phyloP scores from a whole-genome alignment of 2,329 filamentous ascomycete species.

The Amauroascus niger region DNA sequence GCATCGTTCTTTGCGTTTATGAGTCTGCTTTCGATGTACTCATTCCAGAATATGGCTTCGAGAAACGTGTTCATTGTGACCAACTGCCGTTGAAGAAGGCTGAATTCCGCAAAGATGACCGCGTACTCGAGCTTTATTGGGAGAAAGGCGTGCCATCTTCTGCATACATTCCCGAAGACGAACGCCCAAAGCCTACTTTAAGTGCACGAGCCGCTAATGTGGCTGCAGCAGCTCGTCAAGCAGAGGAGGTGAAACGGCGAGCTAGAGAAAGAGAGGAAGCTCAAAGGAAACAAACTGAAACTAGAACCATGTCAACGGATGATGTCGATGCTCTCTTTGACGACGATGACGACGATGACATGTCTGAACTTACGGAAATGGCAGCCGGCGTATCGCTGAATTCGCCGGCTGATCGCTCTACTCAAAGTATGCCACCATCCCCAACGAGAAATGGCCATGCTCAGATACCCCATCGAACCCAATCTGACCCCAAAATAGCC shows the following conservation, averaged over 20 bases:
- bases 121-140: slow-evolving; percentile 94
- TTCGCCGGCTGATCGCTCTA: slow-evolving; percentile 60
- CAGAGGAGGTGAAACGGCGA: slow-evolving; percentile 69
- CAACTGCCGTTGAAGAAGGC: slow-evolving; percentile 96
- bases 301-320: slow-evolving; percentile 84
- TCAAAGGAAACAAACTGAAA: slow-evolving; percentile 86
- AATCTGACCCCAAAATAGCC: slow-evolving; percentile 86
- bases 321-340: slow-evolving; percentile 94
- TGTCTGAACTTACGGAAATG: slow-evolving; percentile 78
- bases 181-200: slow-evolving; percentile 73
- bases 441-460: slow-evolving; percentile 65
- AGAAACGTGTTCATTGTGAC: slow-evolving; percentile 98
- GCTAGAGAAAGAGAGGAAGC: slow-evolving; percentile 84
- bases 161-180: slow-evolving; percentile 91
- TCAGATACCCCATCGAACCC: slow-evolving; percentile 68
- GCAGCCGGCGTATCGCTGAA: slow-evolving; percentile 83
- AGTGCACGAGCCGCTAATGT: slow-evolving; percentile 66
- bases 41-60: slow-evolving; percentile 96
- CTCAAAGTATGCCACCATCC: slow-evolving; percentile 89
- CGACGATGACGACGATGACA: slow-evolving; percentile 81
- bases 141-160: slow-evolving; percentile 98
- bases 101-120: slow-evolving; percentile 95
- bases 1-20: slow-evolving; percentile 93
- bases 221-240: slow-evolving; percentile 65
- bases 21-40: slow-evolving; percentile 97